Evolutionary conservation across 108 stramenopile species (phyloP), one percentile per base, ranked within the genome.

Genomic region (Nannochloropsis granulata): DNA sequence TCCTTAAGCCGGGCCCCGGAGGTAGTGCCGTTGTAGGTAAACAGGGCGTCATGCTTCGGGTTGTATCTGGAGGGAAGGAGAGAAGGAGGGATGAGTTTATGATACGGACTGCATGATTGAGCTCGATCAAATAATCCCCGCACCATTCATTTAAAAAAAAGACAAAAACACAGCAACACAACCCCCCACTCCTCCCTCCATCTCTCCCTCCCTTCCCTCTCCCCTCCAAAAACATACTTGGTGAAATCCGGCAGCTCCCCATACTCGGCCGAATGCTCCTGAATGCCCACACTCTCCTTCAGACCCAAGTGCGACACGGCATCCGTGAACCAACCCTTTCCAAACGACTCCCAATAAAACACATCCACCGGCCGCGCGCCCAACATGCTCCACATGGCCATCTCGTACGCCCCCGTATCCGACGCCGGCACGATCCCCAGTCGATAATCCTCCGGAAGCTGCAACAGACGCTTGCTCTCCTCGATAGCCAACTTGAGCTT

Each of bases 381-480:
- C 43, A 99, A 92, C 92, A 99, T 94, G 90, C 92, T 95, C 99
- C 99, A 99, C 99, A 99, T 99, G 87, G 99, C 99, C 99, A 99
- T 99, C 93, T 99, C 99, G 89, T 95, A 98, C 24, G 99, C 99
- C 24, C 99, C 99, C 26, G 99, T 99, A 85, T 99, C 99, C 21
- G 96, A 96, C 80, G 96, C 99, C 80, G 99, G 97, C 79, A 99
- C 98, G 86, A 98, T 96, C 43, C 95, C 96, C 23, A 96, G 90
- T 44, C 92, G 92, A 92, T 97, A 98, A 86, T 94, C 95, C 7
- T 96, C 96, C 25, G 99, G 99, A 45, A 99, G 86, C 81, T 91
- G 90, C 45, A 99, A 91, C 80, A 99, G 83, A n/a, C 93, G 90
- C 92, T 95, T 96, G 44, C 97, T 95, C 86, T 95, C 94, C 78